Evolutionary conservation across 306 rosid species (phyloP), one percentile per base, ranked within the genome.

Genomic region (Sechiopsis laciniata): DNA sequence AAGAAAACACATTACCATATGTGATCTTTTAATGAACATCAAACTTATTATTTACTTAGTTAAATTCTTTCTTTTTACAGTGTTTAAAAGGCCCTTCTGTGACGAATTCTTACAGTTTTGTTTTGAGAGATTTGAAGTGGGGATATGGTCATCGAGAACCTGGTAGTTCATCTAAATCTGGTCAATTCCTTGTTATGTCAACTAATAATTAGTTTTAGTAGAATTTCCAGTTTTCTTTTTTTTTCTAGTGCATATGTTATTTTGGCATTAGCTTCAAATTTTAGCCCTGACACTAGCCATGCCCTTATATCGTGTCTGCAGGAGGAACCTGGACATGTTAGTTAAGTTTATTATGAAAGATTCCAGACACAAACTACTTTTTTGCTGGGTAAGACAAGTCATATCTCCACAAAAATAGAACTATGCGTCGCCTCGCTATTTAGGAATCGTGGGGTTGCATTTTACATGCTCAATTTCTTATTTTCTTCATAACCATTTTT

Each of bases 11-110:
- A 32, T 32, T 50, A 8, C 60, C 29, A 52, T 21, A 52, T 70
- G 60, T 16, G 24, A 54, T 59, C 56, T 52, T 37, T 50, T 70
- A 15, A 22, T 15, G 60, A 52, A 14, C 24, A 5, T 42, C 14
- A 53, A 56, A 75, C 78, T 80, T 73, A 64, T 51, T 76, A 69
- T 76, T 76, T 73, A 77, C 74, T 24, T 61, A 26, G 50, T 55
- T 12, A 5, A 22, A 52, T 52, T 19, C 65, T 63, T 55, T 42
- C 17, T 55, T 32, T 35, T 72, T 42, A 61, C 92, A 94, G 99
- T 94, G 75, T 94, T 85, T 81, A 94, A 88, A 85, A 88, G 99
- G 85, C 99, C 99, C 19, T 88, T 71, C 61, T 91, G 92, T 84
- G 87, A 83, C 10, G 87, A 84, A 75, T 94, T 94, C 80, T 83